phyloP scores from a whole-genome alignment of 805 yeast species.

The Lipomyces anomalus region DNA sequence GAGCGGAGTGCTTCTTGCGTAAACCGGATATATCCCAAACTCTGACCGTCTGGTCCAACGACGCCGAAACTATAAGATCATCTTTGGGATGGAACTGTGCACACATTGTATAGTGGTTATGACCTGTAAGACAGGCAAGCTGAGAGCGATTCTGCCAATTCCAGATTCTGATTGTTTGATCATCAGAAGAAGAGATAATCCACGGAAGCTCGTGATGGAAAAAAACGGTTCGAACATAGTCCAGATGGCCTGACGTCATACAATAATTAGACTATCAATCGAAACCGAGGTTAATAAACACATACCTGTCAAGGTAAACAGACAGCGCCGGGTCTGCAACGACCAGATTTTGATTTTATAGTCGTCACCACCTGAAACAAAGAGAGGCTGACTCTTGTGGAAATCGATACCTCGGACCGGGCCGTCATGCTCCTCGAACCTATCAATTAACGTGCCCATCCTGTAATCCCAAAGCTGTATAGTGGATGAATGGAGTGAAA shows the following conservation, averaged over 20 bases:
- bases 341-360: conserved; percentile 96
- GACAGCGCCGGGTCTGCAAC: conserved; percentile 78
- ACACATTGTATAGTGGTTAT: conserved; percentile 96
- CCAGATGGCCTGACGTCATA: conserved; percentile 68
- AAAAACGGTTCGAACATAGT: conserved; percentile 87
- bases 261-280: not conserved
- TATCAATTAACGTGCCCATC: conserved; percentile 94
- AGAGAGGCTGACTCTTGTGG: conserved; percentile 97
- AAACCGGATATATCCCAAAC: conserved; percentile 98
- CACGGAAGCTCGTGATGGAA: conserved; percentile 97
- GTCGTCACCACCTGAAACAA: conserved; percentile 97
- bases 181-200: conserved; percentile 94
- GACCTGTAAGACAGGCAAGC: conserved; percentile 95
- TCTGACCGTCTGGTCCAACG: conserved; percentile 96
- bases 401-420: conserved; percentile 94
- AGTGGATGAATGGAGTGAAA: conserved; percentile 94
- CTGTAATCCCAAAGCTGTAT: conserved; percentile 99
- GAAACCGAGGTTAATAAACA: not conserved
- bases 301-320: conserved; percentile 66
- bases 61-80: conserved; percentile 90
- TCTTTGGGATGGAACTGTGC: conserved; percentile 97
- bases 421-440: conserved; percentile 97
- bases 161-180: conserved; percentile 98
- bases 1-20: conserved; percentile 90
- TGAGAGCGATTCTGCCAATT: conserved; percentile 99